A percentile compares a stretch with the other conserved stretches of the same genome.
These are phyloP conservation scores for Lachnellula hyalina DNA, from an alignment of 2,329 filamentous ascomycete genomes.

Conservation along the genomic window DNA sequence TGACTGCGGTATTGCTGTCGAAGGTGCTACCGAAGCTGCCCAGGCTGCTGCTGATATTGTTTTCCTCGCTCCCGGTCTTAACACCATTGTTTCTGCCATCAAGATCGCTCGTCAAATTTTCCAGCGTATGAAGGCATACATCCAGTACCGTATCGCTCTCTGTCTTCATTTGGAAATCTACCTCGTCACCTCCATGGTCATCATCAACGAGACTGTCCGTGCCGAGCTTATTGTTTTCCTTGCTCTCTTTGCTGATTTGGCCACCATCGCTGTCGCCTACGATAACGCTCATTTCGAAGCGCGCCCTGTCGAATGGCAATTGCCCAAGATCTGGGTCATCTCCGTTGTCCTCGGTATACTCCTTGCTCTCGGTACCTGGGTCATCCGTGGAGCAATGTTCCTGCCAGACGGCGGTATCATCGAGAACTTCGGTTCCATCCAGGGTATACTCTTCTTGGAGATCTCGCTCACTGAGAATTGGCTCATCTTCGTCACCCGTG, in stretches of 20 bases:
- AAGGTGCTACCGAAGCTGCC: slow-evolving; percentile 85
- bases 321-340: slow-evolving; percentile 78
- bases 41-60: slow-evolving; percentile 91
- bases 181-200: slow-evolving; percentile 72
- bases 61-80: slow-evolving; percentile 85
- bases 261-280: slow-evolving; percentile 73
- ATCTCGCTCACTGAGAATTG: slow-evolving; percentile 72
- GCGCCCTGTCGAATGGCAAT: slow-evolving; percentile 73
- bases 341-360: slow-evolving; percentile 62
- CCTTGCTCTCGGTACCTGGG: slow-evolving; percentile 66
- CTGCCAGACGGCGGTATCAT: slow-evolving; percentile 66
- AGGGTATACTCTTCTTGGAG: slow-evolving; percentile 70
- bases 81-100: slow-evolving; percentile 85
- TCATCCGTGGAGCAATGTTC: slow-evolving; percentile 66
- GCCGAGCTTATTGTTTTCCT: slow-evolving; percentile 74
- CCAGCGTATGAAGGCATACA: slow-evolving; percentile 95
- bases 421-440: slow-evolving; percentile 67
- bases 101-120: slow-evolving; percentile 95
- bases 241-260: slow-evolving; percentile 72
- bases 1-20: slow-evolving; percentile 90
- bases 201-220: slow-evolving; percentile 71
- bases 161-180: slow-evolving; percentile 86
- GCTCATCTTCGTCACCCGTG: slow-evolving; percentile 73
- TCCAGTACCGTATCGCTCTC: slow-evolving; percentile 90
- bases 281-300: slow-evolving; percentile 73